phyloP scores from a whole-genome alignment of 2,329 filamentous ascomycete genomes.

The Fonsecaea erecta region DNA sequence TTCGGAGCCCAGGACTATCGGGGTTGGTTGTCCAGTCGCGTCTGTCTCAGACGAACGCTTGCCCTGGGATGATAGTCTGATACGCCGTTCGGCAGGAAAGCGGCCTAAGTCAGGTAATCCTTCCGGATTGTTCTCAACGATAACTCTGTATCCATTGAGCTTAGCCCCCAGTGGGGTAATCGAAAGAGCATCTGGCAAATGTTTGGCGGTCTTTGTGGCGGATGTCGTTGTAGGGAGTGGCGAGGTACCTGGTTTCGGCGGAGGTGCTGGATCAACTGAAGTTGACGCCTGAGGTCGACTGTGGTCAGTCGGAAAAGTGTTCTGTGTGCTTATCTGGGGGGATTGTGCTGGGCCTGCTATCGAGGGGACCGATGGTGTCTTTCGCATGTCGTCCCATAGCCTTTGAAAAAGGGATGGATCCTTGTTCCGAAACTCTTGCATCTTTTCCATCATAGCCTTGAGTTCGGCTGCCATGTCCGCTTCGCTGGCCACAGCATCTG shows the following conservation, averaged over 20 bases:
- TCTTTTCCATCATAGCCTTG: slow-evolving; percentile 61
- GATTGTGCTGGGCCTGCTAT: slow-evolving; percentile 14
- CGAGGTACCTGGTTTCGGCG: not conserved
- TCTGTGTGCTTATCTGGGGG: slow-evolving; percentile 28
- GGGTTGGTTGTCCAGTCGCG: not conserved
- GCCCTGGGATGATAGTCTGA: slow-evolving; percentile 24
- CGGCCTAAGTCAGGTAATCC: slow-evolving; percentile 38
- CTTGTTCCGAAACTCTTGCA: slow-evolving; percentile 61
- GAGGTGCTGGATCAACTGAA: not conserved
- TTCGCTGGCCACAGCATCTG: slow-evolving; percentile 14
- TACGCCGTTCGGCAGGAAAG: slow-evolving; percentile 40
- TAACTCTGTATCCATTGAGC: slow-evolving; percentile 32
- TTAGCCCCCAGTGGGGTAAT: not conserved
- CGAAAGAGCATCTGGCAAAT: not conserved
- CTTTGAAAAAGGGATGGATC: slow-evolving; percentile 60
- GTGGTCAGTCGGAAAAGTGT: slow-evolving; percentile 13
- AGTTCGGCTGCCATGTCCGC: slow-evolving; percentile 57
- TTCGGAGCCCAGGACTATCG: not conserved
- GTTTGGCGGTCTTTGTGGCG: not conserved
- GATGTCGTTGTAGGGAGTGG: not conserved
- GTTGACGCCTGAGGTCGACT: not conserved
- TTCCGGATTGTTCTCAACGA: slow-evolving; percentile 34
- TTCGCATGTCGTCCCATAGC: slow-evolving; percentile 61
- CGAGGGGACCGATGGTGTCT: slow-evolving; percentile 37
- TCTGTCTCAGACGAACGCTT: not conserved